These are phyloP conservation scores for Alternaria triticina DNA, from an alignment of 2,329 filamentous ascomycete genomes.

Conservation along the genomic window DNA sequence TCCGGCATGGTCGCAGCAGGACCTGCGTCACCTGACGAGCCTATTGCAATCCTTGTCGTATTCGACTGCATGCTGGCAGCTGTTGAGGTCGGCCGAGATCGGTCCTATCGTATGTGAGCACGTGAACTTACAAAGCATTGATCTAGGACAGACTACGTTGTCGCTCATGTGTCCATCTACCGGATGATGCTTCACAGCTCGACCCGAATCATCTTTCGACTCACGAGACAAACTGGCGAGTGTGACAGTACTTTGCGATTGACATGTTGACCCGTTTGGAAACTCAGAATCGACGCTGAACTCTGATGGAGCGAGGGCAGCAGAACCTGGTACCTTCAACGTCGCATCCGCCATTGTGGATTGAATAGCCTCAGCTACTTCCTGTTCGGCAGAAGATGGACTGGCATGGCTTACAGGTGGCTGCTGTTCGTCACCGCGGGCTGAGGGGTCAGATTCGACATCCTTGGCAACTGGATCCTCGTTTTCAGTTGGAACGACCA, in stretches of 20 bases:
- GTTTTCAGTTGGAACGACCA: neutral
- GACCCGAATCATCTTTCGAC: neutral
- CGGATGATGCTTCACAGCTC: neutral
- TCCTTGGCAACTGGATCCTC: neutral
- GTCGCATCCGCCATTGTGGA: neutral
- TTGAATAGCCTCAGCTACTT: neutral
- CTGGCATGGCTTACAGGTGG: neutral
- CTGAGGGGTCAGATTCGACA: neutral
- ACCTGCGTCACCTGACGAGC: neutral
- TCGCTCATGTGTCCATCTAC: neutral
- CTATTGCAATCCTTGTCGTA: neutral
- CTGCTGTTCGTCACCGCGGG: neutral
- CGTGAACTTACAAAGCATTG: neutral
- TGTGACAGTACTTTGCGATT: neutral
- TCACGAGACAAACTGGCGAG: neutral
- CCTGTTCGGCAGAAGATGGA: neutral
- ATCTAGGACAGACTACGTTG: constrained; percentile 14
- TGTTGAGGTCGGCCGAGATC: neutral
- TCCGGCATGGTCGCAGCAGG: neutral
- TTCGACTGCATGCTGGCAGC: neutral
- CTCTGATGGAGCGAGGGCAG: neutral
- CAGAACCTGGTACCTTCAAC: neutral
- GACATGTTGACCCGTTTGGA: neutral
- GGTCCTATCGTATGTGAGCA: constrained; percentile 12
- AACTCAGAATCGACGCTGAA: neutral